A percentile compares a stretch with the other conserved stretches of the same genome.
Conservation (phyloP, 176 grass and related monocot genomes). For the Oryza meridionalis region DNA sequence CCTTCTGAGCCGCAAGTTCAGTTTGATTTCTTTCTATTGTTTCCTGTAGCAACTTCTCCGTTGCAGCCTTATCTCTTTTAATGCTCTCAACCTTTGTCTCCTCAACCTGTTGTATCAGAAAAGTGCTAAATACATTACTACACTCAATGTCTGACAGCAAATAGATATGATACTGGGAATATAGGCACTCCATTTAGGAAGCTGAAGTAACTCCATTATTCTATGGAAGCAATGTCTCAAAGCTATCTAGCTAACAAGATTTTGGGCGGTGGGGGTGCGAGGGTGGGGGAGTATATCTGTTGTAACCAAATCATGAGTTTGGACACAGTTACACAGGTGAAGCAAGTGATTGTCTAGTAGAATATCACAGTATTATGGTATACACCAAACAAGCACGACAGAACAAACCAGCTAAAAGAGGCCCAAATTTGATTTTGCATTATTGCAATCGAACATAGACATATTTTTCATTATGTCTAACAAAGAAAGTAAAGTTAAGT, state of each 20-base stretch:
- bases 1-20: constrained; percentile 92
- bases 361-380: not conserved
- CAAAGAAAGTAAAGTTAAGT: constrained; percentile 4
- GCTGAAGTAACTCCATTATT: constrained; percentile 18
- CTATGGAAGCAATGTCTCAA: not conserved
- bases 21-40: constrained; percentile 98
- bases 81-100: constrained; percentile 98
- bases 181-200: constrained; percentile 4
- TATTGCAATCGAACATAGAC: constrained; percentile 32
- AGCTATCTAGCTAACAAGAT: constrained; percentile 27
- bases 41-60: constrained; percentile 97
- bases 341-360: constrained; percentile 2
- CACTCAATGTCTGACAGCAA: not conserved
- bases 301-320: constrained; percentile 34
- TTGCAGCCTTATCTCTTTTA: constrained; percentile 90
- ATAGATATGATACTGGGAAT: not conserved
- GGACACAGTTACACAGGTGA: not conserved
- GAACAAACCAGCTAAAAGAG: constrained; percentile 21
- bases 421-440: not conserved
- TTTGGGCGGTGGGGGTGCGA: too few relatives aligned
- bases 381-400: constrained; percentile 11
- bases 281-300: not conserved
- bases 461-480: constrained; percentile 21
- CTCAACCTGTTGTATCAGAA: constrained; percentile 68
- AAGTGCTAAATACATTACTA: constrained; percentile 43